phyloP scores from a whole-genome alignment of 2,329 filamentous ascomycete species.

The Aspergillus novoparasiticus region DNA sequence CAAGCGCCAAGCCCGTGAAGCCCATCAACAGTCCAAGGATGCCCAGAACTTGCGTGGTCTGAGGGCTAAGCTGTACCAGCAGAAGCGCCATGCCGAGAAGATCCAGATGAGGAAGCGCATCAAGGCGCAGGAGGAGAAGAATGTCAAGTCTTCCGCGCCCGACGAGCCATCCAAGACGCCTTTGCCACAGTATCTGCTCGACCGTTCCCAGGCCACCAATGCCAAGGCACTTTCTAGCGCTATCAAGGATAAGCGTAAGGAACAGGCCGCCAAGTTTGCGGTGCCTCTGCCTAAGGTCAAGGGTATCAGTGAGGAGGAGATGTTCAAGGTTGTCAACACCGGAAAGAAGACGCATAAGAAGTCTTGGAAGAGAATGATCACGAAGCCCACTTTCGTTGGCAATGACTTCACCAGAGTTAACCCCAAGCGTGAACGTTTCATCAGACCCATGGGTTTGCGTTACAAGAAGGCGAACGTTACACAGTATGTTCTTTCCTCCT shows the following conservation, averaged over 20 bases:
- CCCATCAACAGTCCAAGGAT: conserved; percentile 83
- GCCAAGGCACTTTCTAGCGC: conserved; percentile 77
- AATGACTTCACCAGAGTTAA: conserved; percentile 86
- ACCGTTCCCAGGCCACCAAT: conserved; percentile 70
- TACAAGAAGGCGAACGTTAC: conserved; percentile 78
- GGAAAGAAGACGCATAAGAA: conserved; percentile 94
- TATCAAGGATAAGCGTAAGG: conserved; percentile 93
- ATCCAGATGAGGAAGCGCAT: conserved; percentile 96
- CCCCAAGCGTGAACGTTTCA: conserved; percentile 74
- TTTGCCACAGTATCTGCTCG: conserved; percentile 89
- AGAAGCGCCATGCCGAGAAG: conserved; percentile 96
- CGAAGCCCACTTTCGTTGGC: conserved; percentile 86
- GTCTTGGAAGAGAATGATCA: conserved; percentile 67
- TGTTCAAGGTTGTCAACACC: conserved; percentile 96
- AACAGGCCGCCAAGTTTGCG: conserved; percentile 90
- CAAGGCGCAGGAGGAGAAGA: conserved; percentile 92
- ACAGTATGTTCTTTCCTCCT: conserved; percentile 30
- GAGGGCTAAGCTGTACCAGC: conserved; percentile 87
- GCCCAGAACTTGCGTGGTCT: conserved; percentile 92
- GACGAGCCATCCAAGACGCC: conserved; percentile 76
- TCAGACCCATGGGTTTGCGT: conserved; percentile 71
- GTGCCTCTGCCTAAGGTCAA: conserved; percentile 93
- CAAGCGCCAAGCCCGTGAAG: conserved; percentile 85
- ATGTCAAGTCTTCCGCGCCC: conserved; percentile 81
- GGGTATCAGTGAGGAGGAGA: conserved; percentile 92